Evolutionary conservation across 2,329 filamentous ascomycete genomes (phyloP).

Genomic region (Hypomyces rosellus): DNA sequence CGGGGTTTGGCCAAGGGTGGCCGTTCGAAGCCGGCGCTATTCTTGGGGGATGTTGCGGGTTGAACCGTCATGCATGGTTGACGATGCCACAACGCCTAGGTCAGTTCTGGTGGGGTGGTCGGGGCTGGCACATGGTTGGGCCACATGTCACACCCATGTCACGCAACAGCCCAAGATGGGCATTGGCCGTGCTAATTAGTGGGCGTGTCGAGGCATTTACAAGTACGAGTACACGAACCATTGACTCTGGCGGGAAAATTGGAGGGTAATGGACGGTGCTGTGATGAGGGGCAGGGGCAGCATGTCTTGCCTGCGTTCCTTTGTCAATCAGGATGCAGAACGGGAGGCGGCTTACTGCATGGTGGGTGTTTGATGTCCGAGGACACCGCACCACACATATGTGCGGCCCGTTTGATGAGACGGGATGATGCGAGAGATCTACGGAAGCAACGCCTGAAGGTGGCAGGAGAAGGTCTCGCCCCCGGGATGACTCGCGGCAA

Average conservation of each 20-base stretch:
- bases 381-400: background rate
- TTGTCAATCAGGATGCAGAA: background rate
- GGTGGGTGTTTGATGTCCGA: background rate
- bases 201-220: too few species aligned
- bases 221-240: too few species aligned
- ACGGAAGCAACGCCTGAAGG: background rate
- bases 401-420: background rate
- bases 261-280: background rate
- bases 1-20: slow-evolving; percentile 6
- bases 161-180: background rate
- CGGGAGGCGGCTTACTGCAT: background rate
- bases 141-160: background rate
- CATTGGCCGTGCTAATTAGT: too few species aligned
- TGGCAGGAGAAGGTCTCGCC: background rate
- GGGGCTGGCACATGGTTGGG: slow-evolving; percentile 4
- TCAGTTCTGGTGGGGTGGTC: slow-evolving; percentile 6
- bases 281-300: background rate
- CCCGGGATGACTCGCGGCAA: background rate
- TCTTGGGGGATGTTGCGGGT: slow-evolving; percentile 27
- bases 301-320: background rate
- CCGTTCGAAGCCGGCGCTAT: slow-evolving; percentile 9
- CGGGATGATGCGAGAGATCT: background rate
- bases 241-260: background rate
- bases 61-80: slow-evolving; percentile 28
- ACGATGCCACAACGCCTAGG: slow-evolving; percentile 19